Evolutionary conservation across 371 early-diverging fungal species (phyloP).

Genomic region (Antonospora locustae): DNA sequence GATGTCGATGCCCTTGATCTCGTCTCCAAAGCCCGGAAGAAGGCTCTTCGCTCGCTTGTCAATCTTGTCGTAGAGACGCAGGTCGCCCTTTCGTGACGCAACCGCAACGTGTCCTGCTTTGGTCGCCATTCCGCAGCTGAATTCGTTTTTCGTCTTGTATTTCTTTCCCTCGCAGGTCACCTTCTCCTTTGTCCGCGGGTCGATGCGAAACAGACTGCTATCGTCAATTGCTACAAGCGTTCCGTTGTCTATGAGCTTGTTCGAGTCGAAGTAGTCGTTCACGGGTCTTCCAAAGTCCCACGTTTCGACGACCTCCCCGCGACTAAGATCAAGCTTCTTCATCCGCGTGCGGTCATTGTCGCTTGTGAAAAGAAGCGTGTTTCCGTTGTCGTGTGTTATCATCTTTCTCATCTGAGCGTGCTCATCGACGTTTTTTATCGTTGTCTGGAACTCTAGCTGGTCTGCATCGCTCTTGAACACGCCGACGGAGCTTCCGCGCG

Average conservation of each 20-base stretch:
- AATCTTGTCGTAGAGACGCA: slow-evolving; percentile 67
- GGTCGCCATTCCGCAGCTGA: slow-evolving; percentile 61
- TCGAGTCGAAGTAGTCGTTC: slow-evolving; percentile 63
- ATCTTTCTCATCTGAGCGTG: slow-evolving; percentile 42
- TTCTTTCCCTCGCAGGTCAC: slow-evolving; percentile 44
- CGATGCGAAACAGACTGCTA: slow-evolving; percentile 69
- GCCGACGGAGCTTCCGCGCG: slow-evolving; percentile 52
- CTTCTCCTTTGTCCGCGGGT: slow-evolving; percentile 60
- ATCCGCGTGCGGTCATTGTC: slow-evolving; percentile 58
- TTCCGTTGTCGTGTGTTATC: slow-evolving; percentile 35
- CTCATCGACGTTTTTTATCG: slow-evolving; percentile 40
- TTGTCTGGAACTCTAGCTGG: slow-evolving; percentile 47
- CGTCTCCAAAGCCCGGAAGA: slow-evolving; percentile 71
- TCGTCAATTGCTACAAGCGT: slow-evolving; percentile 67
- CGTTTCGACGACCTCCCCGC: slow-evolving; percentile 73
- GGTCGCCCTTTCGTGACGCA: slow-evolving; percentile 69
- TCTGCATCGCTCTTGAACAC: slow-evolving; percentile 45
- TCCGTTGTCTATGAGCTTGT: slow-evolving; percentile 60
- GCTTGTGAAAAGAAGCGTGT: slow-evolving; percentile 41
- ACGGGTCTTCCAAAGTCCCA: slow-evolving; percentile 63
- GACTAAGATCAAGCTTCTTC: slow-evolving; percentile 71
- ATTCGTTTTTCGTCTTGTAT: slow-evolving; percentile 57
- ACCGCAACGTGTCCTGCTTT: slow-evolving; percentile 67
- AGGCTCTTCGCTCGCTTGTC: slow-evolving; percentile 69
- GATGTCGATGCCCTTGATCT: slow-evolving; percentile 70